Evolutionary conservation across 106 monocot species (phyloP).

Genomic region (Chionographis japonica): DNA sequence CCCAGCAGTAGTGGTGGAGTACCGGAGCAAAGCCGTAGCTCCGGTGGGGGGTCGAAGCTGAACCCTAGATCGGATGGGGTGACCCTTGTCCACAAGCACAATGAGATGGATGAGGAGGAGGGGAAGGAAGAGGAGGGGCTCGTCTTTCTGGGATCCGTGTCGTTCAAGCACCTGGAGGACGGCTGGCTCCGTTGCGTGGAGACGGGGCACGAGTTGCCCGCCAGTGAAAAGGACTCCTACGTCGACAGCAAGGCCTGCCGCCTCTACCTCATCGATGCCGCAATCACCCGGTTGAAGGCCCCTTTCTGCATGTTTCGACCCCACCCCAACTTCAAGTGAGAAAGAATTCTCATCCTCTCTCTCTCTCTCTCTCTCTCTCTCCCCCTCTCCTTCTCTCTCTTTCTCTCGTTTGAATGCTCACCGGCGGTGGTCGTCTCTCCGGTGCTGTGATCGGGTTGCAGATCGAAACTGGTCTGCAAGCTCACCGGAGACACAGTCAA

Average conservation of each 20-base stretch:
- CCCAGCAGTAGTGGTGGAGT: too few relatives aligned
- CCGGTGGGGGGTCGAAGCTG: too few relatives aligned
- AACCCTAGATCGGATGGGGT: too few relatives aligned
- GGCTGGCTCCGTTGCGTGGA: conserved; percentile 74
- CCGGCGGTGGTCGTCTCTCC: neutral
- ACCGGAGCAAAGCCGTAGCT: too few relatives aligned
- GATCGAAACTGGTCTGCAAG: conserved; percentile 80
- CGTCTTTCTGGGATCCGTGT: conserved; percentile 60
- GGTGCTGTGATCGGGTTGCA: conserved; percentile 6
- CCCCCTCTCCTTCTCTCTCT: neutral
- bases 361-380: neutral
- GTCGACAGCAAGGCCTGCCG: conserved; percentile 60
- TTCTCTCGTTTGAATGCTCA: neutral
- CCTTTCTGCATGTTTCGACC: conserved; percentile 65
- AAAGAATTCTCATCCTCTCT: neutral
- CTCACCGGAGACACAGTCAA: conserved; percentile 79
- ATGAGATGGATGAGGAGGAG: conserved; percentile 5
- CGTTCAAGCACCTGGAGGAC: conserved; percentile 44
- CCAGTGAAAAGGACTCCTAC: conserved; percentile 58
- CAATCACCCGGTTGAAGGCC: conserved; percentile 49
- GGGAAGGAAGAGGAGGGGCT: conserved; percentile 40
- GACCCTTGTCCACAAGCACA: too few relatives aligned
- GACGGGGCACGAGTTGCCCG: conserved; percentile 81
- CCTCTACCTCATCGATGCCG: conserved; percentile 61
- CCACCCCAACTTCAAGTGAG: conserved; percentile 55